phyloP scores from a whole-genome alignment of 1,284 basidiomycete species.

The Malassezia psittaci region DNA sequence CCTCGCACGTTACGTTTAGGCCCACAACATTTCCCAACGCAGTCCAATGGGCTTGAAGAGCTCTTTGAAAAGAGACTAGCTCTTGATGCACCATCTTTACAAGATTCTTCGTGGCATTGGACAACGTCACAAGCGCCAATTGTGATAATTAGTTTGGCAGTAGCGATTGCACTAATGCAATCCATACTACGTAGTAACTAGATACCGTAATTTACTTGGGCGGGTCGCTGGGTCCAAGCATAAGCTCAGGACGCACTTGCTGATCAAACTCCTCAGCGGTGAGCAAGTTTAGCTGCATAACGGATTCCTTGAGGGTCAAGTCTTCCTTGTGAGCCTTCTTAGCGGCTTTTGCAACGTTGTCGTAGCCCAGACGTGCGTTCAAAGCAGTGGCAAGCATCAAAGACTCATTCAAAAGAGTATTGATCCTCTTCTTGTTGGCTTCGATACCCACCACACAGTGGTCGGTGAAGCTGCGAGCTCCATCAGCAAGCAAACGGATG shows the following conservation, averaged over 20 bases:
- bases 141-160: not conserved
- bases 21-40: constrained; percentile 28
- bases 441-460: constrained; percentile 93
- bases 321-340: constrained; percentile 99
- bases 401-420: constrained; percentile 71
- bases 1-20: constrained; percentile 24
- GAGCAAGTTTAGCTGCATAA: constrained; percentile 73
- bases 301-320: constrained; percentile 87
- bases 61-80: constrained; percentile 23
- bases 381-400: constrained; percentile 89
- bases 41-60: constrained; percentile 34
- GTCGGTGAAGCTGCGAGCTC: constrained; percentile 69
- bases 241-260: constrained; percentile 79
- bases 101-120: not conserved
- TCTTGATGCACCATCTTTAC: constrained; percentile 3
- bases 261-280: constrained; percentile 86
- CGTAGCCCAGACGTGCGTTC: constrained; percentile 84
- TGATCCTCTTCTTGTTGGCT: constrained; percentile 89
- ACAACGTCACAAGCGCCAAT: not conserved
- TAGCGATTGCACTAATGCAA: not conserved
- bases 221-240: constrained; percentile 44
- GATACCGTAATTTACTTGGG: constrained; percentile 15
- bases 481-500: constrained; percentile 85
- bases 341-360: constrained; percentile 94
- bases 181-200: not conserved